Evolutionary conservation across 305 asterid genomes (phyloP).

Genomic region (Solanum hybrid): DNA sequence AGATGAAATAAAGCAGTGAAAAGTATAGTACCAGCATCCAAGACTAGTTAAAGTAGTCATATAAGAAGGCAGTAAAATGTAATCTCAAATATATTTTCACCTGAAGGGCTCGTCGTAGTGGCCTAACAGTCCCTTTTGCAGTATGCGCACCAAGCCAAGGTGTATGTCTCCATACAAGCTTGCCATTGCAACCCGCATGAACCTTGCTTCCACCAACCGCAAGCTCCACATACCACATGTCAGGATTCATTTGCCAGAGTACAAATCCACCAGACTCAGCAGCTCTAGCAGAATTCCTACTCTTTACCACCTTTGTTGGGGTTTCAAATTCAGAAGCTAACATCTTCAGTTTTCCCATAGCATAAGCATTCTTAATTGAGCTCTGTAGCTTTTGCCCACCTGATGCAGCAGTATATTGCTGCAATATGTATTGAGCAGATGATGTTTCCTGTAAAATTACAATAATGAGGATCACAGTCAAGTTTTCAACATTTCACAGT

Average conservation of each 20-base stretch:
- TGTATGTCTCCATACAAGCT: conserved; percentile 83
- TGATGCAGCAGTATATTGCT: conserved; percentile 77
- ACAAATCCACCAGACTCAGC: conserved; percentile 81
- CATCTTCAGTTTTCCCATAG: conserved; percentile 84
- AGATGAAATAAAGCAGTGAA: not conserved
- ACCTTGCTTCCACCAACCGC: conserved; percentile 85
- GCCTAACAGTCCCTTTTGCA: conserved; percentile 77
- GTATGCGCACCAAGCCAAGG: conserved; percentile 91
- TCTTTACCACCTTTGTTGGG: conserved; percentile 71
- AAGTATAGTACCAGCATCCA: not conserved
- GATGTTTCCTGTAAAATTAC: conserved; percentile 57
- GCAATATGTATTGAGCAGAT: conserved; percentile 77
- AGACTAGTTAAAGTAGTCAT: not conserved
- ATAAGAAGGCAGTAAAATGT: not conserved
- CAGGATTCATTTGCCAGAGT: conserved; percentile 87
- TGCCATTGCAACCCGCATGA: conserved; percentile 88
- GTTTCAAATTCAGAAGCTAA: conserved; percentile 76
- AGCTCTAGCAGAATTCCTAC: conserved; percentile 47
- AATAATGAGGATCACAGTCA: not conserved
- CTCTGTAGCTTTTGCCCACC: conserved; percentile 68
- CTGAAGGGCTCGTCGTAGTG: conserved; percentile 85
- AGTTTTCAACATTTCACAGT: not conserved
- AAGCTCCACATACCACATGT: conserved; percentile 90
- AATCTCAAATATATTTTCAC: conserved; percentile 14
- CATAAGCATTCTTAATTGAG: conserved; percentile 61